Conservation (phyloP, 1,139 yeast genomes). For the Pichiaceae sp. region DNA sequence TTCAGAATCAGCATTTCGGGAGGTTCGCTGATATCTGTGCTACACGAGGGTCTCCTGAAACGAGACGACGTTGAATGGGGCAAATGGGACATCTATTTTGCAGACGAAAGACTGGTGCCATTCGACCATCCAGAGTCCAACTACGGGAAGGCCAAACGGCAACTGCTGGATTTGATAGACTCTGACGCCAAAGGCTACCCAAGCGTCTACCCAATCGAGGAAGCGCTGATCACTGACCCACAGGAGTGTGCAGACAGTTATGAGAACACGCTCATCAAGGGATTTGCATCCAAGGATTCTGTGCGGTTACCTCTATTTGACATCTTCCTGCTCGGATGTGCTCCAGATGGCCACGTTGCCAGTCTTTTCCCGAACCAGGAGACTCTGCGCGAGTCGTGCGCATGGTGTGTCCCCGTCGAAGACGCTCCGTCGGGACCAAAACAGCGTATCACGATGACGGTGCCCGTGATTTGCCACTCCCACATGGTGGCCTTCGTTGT, state of each 20-base stretch:
- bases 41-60: conserved; percentile 73
- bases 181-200: conserved; percentile 45
- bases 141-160: conserved; percentile 80
- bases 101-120: conserved; percentile 93
- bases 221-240: conserved; percentile 67
- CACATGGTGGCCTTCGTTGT: conserved; percentile 90
- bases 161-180: conserved; percentile 62
- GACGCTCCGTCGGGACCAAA: conserved; percentile 90
- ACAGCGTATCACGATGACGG: conserved; percentile 81
- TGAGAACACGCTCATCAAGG: conserved; percentile 75
- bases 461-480: conserved; percentile 93
- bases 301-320: conserved; percentile 95
- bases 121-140: conserved; percentile 78
- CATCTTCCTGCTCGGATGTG: conserved; percentile 84
- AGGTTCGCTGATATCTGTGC: conserved; percentile 80
- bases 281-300: conserved; percentile 94
- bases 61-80: conserved; percentile 75
- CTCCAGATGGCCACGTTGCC: conserved; percentile 98
- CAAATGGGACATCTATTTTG: conserved; percentile 93
- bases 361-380: conserved; percentile 91
- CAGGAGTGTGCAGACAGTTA: conserved; percentile 92
- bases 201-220: conserved; percentile 75
- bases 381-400: conserved; percentile 78
- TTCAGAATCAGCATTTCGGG: conserved; percentile 91
- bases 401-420: conserved; percentile 93